A percentile compares a stretch with the other conserved stretches of the same genome.
phyloP scores from a whole-genome alignment of 2,329 filamentous ascomycete species.

The Zasmidium angulare region DNA sequence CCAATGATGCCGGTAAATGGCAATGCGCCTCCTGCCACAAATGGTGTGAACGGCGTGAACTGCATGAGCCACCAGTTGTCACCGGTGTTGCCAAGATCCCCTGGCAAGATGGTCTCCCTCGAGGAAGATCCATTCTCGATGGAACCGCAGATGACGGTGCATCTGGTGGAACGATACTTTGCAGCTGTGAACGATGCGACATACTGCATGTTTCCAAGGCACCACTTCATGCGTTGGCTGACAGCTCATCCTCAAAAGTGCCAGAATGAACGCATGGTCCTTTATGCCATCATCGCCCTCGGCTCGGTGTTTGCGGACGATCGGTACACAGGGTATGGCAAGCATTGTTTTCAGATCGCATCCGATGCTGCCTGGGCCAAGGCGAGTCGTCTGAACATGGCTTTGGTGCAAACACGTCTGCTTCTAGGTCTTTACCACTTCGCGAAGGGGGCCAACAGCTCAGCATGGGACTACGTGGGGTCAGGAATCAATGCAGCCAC shows the following conservation, averaged over 20 bases:
- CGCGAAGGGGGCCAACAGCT: slow-evolving; percentile 57
- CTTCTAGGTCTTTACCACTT: slow-evolving; percentile 67
- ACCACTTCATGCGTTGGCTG: slow-evolving; percentile 57
- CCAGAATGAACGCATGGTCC: slow-evolving; percentile 55
- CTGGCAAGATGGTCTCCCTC: slow-evolving; percentile 40
- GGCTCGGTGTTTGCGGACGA: slow-evolving; percentile 58
- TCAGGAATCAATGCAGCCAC: slow-evolving; percentile 61
- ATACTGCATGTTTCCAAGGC: slow-evolving; percentile 57
- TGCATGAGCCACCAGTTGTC: slow-evolving; percentile 22
- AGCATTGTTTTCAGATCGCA: slow-evolving; percentile 55
- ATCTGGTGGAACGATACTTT: slow-evolving; percentile 59
- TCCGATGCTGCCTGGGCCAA: slow-evolving; percentile 56
- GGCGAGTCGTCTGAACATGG: slow-evolving; percentile 56
- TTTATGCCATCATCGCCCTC: slow-evolving; percentile 60
- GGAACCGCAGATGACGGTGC: slow-evolving; percentile 50
- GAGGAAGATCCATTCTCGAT: slow-evolving; percentile 55
- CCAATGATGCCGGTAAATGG: slow-evolving; percentile 20
- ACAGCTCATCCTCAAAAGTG: slow-evolving; percentile 43
- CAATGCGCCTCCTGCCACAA: neutral
- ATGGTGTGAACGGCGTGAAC: slow-evolving; percentile 1
- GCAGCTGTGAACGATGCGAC: slow-evolving; percentile 55
- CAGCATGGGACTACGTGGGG: slow-evolving; percentile 65
- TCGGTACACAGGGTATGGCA: slow-evolving; percentile 41
- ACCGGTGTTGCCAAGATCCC: slow-evolving; percentile 22
- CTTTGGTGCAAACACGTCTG: slow-evolving; percentile 67